These are phyloP conservation scores for Penicillium expansum DNA, from an alignment of 2,329 filamentous ascomycete genomes.

Conservation along the genomic window DNA sequence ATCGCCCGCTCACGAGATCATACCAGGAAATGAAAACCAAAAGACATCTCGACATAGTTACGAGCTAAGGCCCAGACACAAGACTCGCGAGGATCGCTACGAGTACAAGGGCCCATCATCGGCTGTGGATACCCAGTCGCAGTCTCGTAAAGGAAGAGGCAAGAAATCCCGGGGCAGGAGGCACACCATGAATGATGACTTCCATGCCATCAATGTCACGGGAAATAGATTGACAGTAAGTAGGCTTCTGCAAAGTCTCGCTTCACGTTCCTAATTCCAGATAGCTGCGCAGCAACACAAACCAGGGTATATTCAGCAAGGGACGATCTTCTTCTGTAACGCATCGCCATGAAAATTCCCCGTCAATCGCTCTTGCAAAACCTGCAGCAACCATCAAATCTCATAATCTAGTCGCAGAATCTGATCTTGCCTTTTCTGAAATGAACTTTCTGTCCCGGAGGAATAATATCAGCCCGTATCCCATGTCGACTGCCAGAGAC, in stretches of 20 bases:
- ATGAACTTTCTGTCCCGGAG: slow-evolving; percentile 19
- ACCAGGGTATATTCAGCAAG: slow-evolving; percentile 37
- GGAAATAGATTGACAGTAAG: slow-evolving; percentile 55
- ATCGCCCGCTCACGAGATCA: not conserved
- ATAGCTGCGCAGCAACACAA: slow-evolving; percentile 25
- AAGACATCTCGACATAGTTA: slow-evolving; percentile 32
- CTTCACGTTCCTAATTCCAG: not conserved
- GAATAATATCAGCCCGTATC: not conserved
- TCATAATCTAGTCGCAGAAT: slow-evolving; percentile 2
- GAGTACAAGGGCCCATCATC: slow-evolving; percentile 39
- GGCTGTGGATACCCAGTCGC: not conserved
- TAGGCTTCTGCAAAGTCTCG: not conserved
- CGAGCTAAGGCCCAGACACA: slow-evolving; percentile 54
- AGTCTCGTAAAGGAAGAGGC: slow-evolving; percentile 21
- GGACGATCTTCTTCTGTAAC: slow-evolving; percentile 36
- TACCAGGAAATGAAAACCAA: not conserved
- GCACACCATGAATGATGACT: slow-evolving; percentile 53
- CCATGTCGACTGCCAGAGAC: not conserved
- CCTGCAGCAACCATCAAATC: not conserved
- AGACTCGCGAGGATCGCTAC: slow-evolving; percentile 57
- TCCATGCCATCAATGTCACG: slow-evolving; percentile 55
- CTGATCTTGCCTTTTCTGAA: slow-evolving; percentile 25
- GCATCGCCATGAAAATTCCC: slow-evolving; percentile 21
- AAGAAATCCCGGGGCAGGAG: slow-evolving; percentile 26
- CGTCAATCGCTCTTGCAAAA: not conserved